Conservation (phyloP, 192 early-diverging fungal genomes). For the Coemansia sp. region DNA sequence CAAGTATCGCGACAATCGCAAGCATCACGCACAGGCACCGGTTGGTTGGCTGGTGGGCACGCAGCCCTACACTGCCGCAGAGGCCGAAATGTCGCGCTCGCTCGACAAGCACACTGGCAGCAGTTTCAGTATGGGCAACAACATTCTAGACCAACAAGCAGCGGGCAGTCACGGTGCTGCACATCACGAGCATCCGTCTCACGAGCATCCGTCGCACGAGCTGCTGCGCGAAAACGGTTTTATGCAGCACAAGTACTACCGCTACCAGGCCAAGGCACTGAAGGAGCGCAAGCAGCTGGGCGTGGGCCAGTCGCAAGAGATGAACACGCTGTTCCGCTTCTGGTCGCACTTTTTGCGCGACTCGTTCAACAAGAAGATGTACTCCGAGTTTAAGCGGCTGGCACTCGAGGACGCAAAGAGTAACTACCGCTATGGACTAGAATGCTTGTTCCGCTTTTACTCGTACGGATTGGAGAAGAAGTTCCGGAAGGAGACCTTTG, state of each 20-base stretch:
- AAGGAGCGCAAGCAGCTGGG: conserved; percentile 90
- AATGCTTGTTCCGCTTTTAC: conserved; percentile 97
- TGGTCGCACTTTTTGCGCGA: conserved; percentile 98
- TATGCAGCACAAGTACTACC: conserved; percentile 94
- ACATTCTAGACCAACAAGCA: conserved; percentile 29
- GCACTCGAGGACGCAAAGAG: conserved; percentile 84
- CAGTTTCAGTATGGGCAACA: conserved; percentile 39
- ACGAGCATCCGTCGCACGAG: conserved; percentile 94
- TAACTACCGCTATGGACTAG: conserved; percentile 92
- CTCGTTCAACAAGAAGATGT: conserved; percentile 93
- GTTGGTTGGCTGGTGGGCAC: conserved; percentile 78
- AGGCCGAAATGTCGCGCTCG: conserved; percentile 56
- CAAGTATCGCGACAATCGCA: conserved; percentile 62
- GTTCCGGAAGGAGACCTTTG: conserved; percentile 80
- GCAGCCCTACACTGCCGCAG: conserved; percentile 62
- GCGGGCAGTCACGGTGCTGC: conserved; percentile 21
- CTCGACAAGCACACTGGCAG: conserved; percentile 50
- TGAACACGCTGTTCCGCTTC: conserved; percentile 97
- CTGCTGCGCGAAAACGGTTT: conserved; percentile 96
- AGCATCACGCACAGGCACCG: conserved; percentile 66
- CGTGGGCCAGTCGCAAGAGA: conserved; percentile 87
- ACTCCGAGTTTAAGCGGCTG: conserved; percentile 85
- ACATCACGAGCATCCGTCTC: conserved; percentile 82
- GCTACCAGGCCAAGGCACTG: conserved; percentile 90
- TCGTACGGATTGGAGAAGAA: conserved; percentile 93